Percentiles rank a stretch among this genome's conserved stretches.
Conservation (phyloP, 495 filamentous ascomycete species). For the Penicillium lividum region DNA sequence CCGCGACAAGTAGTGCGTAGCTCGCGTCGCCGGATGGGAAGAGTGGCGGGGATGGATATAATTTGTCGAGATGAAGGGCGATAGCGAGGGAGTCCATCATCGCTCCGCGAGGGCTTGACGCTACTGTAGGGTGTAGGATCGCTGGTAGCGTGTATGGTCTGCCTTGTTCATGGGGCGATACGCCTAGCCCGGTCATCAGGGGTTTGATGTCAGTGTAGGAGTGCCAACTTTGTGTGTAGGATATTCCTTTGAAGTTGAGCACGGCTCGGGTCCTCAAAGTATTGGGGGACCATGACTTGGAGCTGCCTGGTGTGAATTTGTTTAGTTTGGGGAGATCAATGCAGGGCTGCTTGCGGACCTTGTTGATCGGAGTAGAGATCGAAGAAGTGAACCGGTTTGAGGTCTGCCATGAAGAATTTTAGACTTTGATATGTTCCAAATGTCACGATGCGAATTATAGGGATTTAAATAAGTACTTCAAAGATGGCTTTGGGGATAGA, state of each 20-base stretch:
- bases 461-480: not conserved
- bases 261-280: slow-evolving; percentile 35
- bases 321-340: not conserved
- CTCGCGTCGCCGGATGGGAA: slow-evolving; percentile 33
- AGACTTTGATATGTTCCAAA: too few relatives aligned
- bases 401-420: not conserved
- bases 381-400: slow-evolving; percentile 35
- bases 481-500: not conserved
- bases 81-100: slow-evolving; percentile 39
- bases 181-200: slow-evolving; percentile 19
- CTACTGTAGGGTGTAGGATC: slow-evolving; percentile 30
- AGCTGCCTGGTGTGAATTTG: slow-evolving; percentile 19
- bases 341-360: slow-evolving; percentile 20
- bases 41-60: slow-evolving; percentile 30
- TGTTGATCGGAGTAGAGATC: slow-evolving; percentile 31
- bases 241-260: slow-evolving; percentile 39
- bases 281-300: slow-evolving; percentile 39
- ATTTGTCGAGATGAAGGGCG: slow-evolving; percentile 34
- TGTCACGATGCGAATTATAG: too few relatives aligned
- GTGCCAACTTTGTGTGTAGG: slow-evolving; percentile 38
- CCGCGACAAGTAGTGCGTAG: slow-evolving; percentile 20
- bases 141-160: slow-evolving; percentile 36
- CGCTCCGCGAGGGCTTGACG: slow-evolving; percentile 21
- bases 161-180: slow-evolving; percentile 22
- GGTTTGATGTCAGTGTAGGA: slow-evolving; percentile 40